These are phyloP conservation scores for Prunus fruticosa DNA, from an alignment of 306 rosid genomes.

Conservation along the genomic window DNA sequence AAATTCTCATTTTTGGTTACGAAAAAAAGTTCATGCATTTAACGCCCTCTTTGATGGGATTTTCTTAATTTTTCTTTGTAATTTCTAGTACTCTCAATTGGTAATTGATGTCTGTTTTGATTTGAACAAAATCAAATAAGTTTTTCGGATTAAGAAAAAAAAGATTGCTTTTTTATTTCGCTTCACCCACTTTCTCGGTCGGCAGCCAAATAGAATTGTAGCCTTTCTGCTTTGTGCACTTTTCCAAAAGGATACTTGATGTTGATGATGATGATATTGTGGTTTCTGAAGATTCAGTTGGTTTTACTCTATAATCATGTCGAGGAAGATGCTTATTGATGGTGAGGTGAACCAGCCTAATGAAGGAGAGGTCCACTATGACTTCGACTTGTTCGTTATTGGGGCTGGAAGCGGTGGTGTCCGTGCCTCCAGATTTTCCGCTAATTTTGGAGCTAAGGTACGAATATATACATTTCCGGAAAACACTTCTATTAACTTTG, in stretches of 20 bases:
- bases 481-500: background rate
- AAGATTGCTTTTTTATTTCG: background rate
- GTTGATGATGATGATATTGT: background rate
- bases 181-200: background rate
- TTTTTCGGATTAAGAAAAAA: background rate
- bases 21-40: background rate
- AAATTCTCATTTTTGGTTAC: background rate
- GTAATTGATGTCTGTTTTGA: background rate
- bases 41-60: background rate
- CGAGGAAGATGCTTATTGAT: slow-evolving; percentile 82
- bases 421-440: slow-evolving; percentile 87
- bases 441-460: slow-evolving; percentile 88
- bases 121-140: background rate
- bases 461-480: background rate
- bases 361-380: slow-evolving; percentile 47
- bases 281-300: slow-evolving; percentile 20
- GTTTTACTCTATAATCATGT: slow-evolving; percentile 44
- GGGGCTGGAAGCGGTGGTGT: slow-evolving; percentile 99
- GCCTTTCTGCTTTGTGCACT: background rate
- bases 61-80: background rate
- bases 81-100: background rate
- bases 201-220: background rate
- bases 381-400: slow-evolving; percentile 81
- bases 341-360: slow-evolving; percentile 46
- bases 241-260: background rate